phyloP scores from a whole-genome alignment of 805 yeast species.

The Barnettozyma wickerhamii region DNA sequence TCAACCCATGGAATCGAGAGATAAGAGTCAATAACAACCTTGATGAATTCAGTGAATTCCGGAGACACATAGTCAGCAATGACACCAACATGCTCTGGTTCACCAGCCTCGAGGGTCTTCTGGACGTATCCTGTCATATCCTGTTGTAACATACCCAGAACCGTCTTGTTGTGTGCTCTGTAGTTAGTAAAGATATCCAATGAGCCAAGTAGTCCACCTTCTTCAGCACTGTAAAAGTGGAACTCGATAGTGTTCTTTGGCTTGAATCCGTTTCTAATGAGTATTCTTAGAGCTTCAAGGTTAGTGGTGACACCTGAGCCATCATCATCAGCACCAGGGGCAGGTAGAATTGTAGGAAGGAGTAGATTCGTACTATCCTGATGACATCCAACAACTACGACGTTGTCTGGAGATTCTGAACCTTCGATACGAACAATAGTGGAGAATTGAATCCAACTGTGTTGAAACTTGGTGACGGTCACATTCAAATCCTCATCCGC shows the following conservation, averaged over 20 bases:
- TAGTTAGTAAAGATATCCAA: constrained; percentile 66
- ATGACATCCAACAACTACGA: constrained; percentile 83
- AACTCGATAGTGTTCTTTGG: constrained; percentile 81
- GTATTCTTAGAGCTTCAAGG: constrained; percentile 67
- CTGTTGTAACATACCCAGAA: constrained; percentile 85
- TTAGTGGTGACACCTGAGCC: constrained; percentile 84
- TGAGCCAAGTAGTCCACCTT: constrained; percentile 86
- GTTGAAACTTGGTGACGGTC: constrained; percentile 48
- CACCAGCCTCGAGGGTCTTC: constrained; percentile 31
- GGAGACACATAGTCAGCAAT: constrained; percentile 33
- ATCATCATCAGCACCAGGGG: constrained; percentile 97
- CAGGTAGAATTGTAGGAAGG: constrained; percentile 60
- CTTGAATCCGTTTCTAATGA: constrained; percentile 39
- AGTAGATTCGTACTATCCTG: constrained; percentile 78
- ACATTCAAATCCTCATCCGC: constrained; percentile 30
- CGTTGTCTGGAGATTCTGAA: constrained; percentile 30
- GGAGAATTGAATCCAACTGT: constrained; percentile 78
- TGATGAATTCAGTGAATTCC: constrained; percentile 33
- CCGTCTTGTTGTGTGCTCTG: constrained; percentile 39
- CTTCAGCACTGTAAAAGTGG: constrained; percentile 95
- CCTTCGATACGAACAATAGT: constrained; percentile 65
- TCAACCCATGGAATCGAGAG: constrained; percentile 66
- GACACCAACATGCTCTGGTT: constrained; percentile 70
- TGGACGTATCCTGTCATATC: constrained; percentile 56
- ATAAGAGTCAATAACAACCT: constrained; percentile 56